Conservation (phyloP, 176 grass and related monocot genomes). For the Paspalum notatum region DNA sequence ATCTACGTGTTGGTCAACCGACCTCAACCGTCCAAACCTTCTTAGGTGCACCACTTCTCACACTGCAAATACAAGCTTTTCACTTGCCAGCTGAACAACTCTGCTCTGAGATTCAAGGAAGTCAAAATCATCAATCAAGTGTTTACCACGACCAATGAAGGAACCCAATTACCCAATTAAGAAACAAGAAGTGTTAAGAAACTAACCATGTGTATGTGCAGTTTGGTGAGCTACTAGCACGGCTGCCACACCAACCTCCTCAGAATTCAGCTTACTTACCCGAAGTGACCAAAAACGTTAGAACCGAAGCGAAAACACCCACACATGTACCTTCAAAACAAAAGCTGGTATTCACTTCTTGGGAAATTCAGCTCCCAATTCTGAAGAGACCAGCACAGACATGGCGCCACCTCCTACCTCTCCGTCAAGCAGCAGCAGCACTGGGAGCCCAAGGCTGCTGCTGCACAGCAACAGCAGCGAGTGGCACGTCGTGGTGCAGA, state of each 20-base stretch:
- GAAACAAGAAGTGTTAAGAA: background rate
- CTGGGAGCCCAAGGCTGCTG: constrained; percentile 28
- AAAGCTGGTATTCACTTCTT: background rate
- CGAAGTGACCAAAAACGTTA: constrained; percentile 26
- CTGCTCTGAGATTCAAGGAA: background rate
- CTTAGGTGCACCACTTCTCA: background rate
- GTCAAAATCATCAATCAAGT: background rate
- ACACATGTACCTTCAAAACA: constrained; percentile 20
- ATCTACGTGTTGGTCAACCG: constrained; percentile 28
- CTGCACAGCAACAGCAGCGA: constrained; percentile 42
- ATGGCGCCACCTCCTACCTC: constrained; percentile 43
- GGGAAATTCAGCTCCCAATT: background rate
- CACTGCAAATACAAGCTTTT: background rate
- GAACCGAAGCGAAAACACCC: background rate
- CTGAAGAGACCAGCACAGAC: background rate
- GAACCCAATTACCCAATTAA: background rate
- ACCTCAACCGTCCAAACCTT: constrained; percentile 21
- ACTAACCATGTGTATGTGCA: background rate
- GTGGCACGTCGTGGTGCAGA: constrained; percentile 46
- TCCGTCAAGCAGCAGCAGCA: background rate
- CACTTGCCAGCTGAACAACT: background rate
- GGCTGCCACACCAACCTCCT: constrained; percentile 17
- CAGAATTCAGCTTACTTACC: constrained; percentile 38
- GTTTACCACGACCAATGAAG: background rate
- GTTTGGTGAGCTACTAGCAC: constrained; percentile 46